Percentiles rank a stretch among this genome's conserved stretches.
phyloP scores from a whole-genome alignment of 2,329 filamentous ascomycete genomes.

The Aspergillus bombycis region DNA sequence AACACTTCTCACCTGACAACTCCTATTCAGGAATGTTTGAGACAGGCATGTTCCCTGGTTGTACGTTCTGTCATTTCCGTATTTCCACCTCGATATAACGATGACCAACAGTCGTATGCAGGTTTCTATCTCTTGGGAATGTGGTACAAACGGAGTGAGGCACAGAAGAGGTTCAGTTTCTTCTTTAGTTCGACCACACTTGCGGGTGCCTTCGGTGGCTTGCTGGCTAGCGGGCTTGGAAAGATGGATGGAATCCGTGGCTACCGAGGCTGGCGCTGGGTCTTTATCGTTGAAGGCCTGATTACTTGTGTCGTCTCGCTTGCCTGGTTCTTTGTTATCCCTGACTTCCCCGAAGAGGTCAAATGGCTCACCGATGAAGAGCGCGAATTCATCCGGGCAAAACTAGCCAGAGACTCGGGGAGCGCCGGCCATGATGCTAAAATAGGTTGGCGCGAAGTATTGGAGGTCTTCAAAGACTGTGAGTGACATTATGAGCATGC shows the following conservation, averaged over 20 bases:
- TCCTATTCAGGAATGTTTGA: conserved; percentile 59
- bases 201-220: conserved; percentile 65
- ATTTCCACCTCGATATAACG: not conserved
- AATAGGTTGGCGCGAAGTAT: conserved; percentile 62
- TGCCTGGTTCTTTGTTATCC: conserved; percentile 66
- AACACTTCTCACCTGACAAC: conserved; percentile 2
- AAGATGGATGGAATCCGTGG: conserved; percentile 58
- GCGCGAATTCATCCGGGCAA: conserved; percentile 57
- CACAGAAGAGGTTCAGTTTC: conserved; percentile 89
- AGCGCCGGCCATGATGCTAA: conserved; percentile 65
- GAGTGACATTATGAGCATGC: conserved; percentile 21
- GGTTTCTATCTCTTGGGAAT: conserved; percentile 71
- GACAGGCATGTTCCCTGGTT: conserved; percentile 72
- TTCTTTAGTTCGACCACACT: conserved; percentile 78
- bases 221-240: conserved; percentile 63
- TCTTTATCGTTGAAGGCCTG: conserved; percentile 64
- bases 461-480: conserved; percentile 69
- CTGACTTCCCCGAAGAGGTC: conserved; percentile 73
- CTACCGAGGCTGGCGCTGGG: conserved; percentile 60
- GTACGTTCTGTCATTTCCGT: conserved; percentile 39
- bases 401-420: conserved; percentile 71
- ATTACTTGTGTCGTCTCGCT: conserved; percentile 66
- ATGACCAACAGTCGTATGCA: conserved; percentile 38
- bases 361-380: conserved; percentile 66
- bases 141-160: conserved; percentile 82